These are phyloP conservation scores for Thalassiosira exigua DNA, from an alignment of 352 stramenopile genomes.

Conservation along the genomic window DNA sequence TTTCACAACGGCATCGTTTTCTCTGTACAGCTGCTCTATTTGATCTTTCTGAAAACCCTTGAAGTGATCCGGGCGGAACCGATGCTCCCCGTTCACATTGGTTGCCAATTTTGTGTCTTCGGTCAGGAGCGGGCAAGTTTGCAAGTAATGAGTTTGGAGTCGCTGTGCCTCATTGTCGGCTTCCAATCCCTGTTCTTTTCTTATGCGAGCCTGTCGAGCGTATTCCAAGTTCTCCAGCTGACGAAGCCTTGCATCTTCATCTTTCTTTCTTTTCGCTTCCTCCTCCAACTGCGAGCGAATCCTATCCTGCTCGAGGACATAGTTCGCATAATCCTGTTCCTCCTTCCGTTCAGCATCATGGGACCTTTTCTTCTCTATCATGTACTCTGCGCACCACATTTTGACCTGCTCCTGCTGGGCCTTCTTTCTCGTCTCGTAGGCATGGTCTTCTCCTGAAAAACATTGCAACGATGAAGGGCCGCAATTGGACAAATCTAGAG, in stretches of 20 bases:
- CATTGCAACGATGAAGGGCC: slow-evolving; percentile 53
- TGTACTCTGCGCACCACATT: slow-evolving; percentile 44
- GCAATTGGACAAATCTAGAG: slow-evolving; percentile 39
- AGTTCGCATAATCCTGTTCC: slow-evolving; percentile 41
- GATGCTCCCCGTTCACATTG: slow-evolving; percentile 38
- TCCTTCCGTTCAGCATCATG: slow-evolving; percentile 29
- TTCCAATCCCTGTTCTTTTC: slow-evolving; percentile 33
- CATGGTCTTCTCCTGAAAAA: slow-evolving; percentile 54
- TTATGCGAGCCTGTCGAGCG: slow-evolving; percentile 27
- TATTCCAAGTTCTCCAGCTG: slow-evolving; percentile 55
- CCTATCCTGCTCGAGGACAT: slow-evolving; percentile 48
- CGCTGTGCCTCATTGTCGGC: slow-evolving; percentile 37
- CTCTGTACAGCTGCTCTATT: slow-evolving; percentile 44
- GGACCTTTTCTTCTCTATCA: slow-evolving; percentile 53
- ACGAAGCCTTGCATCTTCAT: slow-evolving; percentile 41
- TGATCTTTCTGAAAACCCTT: slow-evolving; percentile 55
- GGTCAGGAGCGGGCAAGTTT: slow-evolving; percentile 45
- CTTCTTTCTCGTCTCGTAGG: slow-evolving; percentile 42
- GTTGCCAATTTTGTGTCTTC: slow-evolving; percentile 38
- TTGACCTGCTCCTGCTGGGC: slow-evolving; percentile 58
- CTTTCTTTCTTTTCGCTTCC: slow-evolving; percentile 10
- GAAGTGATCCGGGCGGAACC: slow-evolving; percentile 56
- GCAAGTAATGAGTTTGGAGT: slow-evolving; percentile 41
- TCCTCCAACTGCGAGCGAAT: slow-evolving; percentile 37
- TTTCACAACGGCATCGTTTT: slow-evolving; percentile 50